Evolutionary conservation across 202 grass and related monocot genomes (phyloP).

Genomic region (Setaria viridis): DNA sequence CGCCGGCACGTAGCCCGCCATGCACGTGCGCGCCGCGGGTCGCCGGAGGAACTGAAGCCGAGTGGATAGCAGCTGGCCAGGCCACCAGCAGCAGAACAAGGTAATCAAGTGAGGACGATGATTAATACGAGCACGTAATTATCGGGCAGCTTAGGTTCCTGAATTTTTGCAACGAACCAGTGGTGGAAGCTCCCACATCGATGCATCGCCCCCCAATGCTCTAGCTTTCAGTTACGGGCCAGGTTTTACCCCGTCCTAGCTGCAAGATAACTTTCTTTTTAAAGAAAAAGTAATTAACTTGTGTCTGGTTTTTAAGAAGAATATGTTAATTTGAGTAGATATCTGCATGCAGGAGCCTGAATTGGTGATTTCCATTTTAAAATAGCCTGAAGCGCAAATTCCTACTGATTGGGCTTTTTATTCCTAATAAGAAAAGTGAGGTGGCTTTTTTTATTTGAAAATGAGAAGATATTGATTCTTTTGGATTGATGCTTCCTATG

Average conservation of each 20-base stretch:
- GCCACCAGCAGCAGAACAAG: not conserved
- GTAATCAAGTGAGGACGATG: not conserved
- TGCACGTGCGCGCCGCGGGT: not conserved
- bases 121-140: not conserved
- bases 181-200: not conserved
- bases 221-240: not conserved
- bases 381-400: not conserved
- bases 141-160: not conserved
- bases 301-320: not conserved
- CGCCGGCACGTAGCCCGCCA: conserved; percentile 29
- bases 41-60: not conserved
- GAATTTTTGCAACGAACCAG: conserved; percentile 34
- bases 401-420: too few species aligned
- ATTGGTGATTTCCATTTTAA: not conserved
- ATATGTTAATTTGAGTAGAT: not conserved
- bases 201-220: not conserved
- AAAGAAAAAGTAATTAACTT: not conserved
- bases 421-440: too few species aligned
- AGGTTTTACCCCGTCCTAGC: not conserved
- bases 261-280: not conserved
- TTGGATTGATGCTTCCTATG: not conserved
- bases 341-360: not conserved
- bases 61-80: not conserved
- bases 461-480: not conserved
- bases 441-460: not conserved